Percentiles rank a stretch among this genome's conserved stretches.
Evolutionary conservation across 148 eudicot genomes (phyloP).

Genomic region (Rhododendron ovatum): DNA sequence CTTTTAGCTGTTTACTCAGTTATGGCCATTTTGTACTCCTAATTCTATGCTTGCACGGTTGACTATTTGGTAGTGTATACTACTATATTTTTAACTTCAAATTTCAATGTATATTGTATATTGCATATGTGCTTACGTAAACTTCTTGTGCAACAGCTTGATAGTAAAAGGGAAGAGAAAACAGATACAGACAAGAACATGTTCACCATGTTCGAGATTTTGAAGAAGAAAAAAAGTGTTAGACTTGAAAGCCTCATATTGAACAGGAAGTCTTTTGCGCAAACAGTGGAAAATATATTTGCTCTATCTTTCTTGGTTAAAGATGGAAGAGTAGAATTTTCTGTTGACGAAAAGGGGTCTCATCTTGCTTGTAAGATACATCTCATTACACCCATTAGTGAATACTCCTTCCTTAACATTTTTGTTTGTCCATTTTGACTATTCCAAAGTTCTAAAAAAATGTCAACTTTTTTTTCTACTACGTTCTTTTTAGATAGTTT

Average conservation of each 20-base stretch:
- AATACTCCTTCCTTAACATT: not conserved
- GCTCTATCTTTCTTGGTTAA: slow-evolving; percentile 60
- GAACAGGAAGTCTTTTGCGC: slow-evolving; percentile 51
- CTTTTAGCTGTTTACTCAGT: not conserved
- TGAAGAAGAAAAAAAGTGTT: slow-evolving; percentile 31
- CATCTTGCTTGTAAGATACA: slow-evolving; percentile 44
- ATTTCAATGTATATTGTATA: no score
- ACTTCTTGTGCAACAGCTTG: slow-evolving; percentile 13
- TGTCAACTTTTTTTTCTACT: not conserved
- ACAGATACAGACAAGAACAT: slow-evolving; percentile 50
- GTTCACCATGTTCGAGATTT: slow-evolving; percentile 40
- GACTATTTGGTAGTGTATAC: not conserved
- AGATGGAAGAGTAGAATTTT: slow-evolving; percentile 45
- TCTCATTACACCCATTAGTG: not conserved
- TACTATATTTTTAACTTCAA: not conserved
- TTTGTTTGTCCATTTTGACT: not conserved
- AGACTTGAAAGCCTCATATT: slow-evolving; percentile 38
- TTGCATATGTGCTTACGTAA: not conserved
- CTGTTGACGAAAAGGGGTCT: slow-evolving; percentile 31
- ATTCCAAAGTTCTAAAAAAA: not conserved
- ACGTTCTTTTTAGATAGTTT: not conserved
- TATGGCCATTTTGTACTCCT: not conserved
- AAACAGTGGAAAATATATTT: slow-evolving; percentile 59
- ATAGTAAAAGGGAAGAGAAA: slow-evolving; percentile 14
- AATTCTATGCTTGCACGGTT: not conserved